Evolutionary conservation across 768 basidiomycete genomes (phyloP), one percentile per base, ranked within the genome.

Genomic region (Clavulina sp.): DNA sequence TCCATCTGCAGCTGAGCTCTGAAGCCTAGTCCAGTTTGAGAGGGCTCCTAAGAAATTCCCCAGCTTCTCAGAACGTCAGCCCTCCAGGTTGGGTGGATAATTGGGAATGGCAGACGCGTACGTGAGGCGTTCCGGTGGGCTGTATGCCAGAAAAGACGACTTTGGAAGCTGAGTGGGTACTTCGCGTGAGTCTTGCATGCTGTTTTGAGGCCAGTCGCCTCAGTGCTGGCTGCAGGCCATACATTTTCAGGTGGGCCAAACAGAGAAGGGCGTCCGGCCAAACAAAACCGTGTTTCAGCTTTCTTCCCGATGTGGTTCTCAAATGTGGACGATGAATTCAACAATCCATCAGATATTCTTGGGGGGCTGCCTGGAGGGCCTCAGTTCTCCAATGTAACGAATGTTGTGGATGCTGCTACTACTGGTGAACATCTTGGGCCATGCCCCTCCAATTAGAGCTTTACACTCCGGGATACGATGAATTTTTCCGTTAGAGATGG

Each of bases 11-110:
- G 80, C 73, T 34, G 72, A 68, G 40, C 73, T 69, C 64, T 93
- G 87, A 26, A 95, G 68, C 50, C 71, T 72, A 44, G 88, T 83
- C 91, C 91, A 93, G 62, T 91, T 89, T 19, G 75, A 74, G 28
- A 95, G 69, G 0, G 92, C 91, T 3, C 93, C 93, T 2, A 96
- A 72, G 60, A 88, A 86, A 64, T 97, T 96, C 41, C 93, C 93
- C 60, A 95, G 70, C 91, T 96, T 52, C 4, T 16, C 13, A 21
- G n/a, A n/a, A 48, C 16, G 52, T 28, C 43, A 49, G 41, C 48
- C 31, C 2, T 19, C n/a, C 4, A 4, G 29, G 3, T 57, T 30
- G 57, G 57, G 52, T 26, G 50, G 41, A 50, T 24, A 18, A 7
- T 3, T n/a, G 43, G 30, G 29, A 38, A 28, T 7, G 55, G 30